Evolutionary conservation across 345 rosid species (phyloP).

Genomic region (Sisymbrium altissimum): DNA sequence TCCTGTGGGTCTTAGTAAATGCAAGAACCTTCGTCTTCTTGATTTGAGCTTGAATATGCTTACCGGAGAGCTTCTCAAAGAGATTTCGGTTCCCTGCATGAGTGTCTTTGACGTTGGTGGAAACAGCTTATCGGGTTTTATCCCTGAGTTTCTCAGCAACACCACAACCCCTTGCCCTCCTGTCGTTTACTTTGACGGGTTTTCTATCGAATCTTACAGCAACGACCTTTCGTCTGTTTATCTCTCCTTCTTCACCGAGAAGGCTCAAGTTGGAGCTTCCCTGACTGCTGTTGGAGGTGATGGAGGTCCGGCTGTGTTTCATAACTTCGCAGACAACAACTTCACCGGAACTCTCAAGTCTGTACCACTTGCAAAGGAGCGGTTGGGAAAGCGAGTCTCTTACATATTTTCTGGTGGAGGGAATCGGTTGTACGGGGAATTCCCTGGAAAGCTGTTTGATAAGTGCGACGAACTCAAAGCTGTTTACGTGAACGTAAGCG

Average conservation of each 20-base stretch:
- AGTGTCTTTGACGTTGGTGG: constrained; percentile 71
- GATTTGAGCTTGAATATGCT: constrained; percentile 71
- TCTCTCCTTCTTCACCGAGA: constrained; percentile 46
- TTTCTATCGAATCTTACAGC: constrained; percentile 27
- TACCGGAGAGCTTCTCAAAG: constrained; percentile 51
- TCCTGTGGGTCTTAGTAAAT: constrained; percentile 48
- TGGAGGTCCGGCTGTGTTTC: constrained; percentile 46
- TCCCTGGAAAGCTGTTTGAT: constrained; percentile 45
- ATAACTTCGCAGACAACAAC: constrained; percentile 71
- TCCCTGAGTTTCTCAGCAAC: constrained; percentile 51
- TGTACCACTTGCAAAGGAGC: constrained; percentile 53
- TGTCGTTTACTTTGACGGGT: constrained; percentile 32
- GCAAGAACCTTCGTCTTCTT: constrained; percentile 66
- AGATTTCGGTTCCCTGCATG: constrained; percentile 75
- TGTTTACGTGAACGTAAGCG: constrained; percentile 46
- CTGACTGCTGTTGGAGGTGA: constrained; percentile 34
- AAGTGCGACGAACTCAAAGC: constrained; percentile 41
- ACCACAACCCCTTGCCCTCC: constrained; percentile 41
- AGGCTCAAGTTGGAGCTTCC: constrained; percentile 40
- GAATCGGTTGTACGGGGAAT: constrained; percentile 44
- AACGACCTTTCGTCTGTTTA: constrained; percentile 48
- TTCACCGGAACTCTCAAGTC: constrained; percentile 60
- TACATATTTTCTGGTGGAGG: constrained; percentile 56
- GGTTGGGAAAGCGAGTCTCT: constrained; percentile 47
- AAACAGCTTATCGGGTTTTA: constrained; percentile 62